Evolutionary conservation across 2,329 filamentous ascomycete species (phyloP).

Genomic region (Aspergillus luchuensis): DNA sequence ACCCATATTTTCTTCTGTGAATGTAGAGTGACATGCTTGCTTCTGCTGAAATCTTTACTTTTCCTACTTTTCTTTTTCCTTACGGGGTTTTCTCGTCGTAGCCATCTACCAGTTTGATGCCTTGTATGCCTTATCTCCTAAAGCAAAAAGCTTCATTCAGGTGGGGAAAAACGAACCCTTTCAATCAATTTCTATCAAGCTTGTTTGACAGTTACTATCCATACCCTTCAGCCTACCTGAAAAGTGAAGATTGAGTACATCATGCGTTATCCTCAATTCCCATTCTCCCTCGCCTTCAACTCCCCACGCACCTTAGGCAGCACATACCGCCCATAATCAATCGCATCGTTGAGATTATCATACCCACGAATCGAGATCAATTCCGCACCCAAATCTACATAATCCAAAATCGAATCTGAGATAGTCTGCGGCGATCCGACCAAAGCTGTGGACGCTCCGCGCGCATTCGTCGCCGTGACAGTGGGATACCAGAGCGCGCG

Average conservation of each 20-base stretch:
- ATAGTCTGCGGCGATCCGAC: conserved; percentile 59
- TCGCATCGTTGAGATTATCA: conserved; percentile 61
- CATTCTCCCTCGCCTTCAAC: conserved; percentile 17
- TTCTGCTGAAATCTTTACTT: no score
- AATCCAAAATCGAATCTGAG: conserved; percentile 58
- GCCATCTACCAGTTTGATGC: no score
- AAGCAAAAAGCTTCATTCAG: no score
- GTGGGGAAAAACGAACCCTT: no score
- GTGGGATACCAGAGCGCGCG: conserved; percentile 66
- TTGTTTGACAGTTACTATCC: no score
- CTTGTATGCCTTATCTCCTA: no score
- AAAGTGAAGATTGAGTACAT: background rate
- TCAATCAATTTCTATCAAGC: no score
- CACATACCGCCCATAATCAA: conserved; percentile 61
- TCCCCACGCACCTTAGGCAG: conserved; percentile 51
- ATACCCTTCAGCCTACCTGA: no score
- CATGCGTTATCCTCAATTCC: background rate
- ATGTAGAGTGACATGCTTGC: no score
- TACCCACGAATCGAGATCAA: conserved; percentile 64
- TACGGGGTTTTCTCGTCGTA: no score
- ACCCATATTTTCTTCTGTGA: no score
- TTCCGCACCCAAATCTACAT: conserved; percentile 58
- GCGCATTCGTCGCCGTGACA: conserved; percentile 62
- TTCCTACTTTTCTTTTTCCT: no score
- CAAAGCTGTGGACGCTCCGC: conserved; percentile 61